Evolutionary conservation across 768 basidiomycete species (phyloP), one percentile per base, ranked within the genome.

Genomic region (Pholiota microspora): DNA sequence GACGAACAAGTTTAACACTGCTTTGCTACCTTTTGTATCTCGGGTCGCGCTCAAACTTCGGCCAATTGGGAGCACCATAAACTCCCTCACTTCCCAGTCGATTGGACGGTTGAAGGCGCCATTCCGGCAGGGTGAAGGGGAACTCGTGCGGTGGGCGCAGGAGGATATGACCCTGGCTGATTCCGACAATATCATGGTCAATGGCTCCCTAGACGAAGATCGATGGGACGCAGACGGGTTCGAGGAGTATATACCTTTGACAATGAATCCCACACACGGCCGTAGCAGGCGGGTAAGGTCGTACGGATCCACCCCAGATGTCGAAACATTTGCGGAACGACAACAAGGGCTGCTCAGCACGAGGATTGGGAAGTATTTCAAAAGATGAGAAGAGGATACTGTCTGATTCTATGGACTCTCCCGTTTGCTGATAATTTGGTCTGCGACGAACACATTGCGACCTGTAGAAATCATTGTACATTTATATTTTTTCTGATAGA

Each of bases 211-310:
- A 12, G 56, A 53, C 7, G 69, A 62, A 23, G 67, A 70, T 24
- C 59, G 64, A 4, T 71, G 68, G 67, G 60, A 66, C 16, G 64
- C 59, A 12, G 63, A 61, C 13, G 71, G 63, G 5, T 27, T 64
- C 47, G 72, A 73, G 36, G 78, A 80, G 59, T 73, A 75, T 50
- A 79, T 80, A 51, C 78, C 78, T 12, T 62, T 81, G 18, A 75
- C 74, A 49, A 64, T 69, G 2, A 72, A 73, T 54, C 58, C 67
- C 8, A 61, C 59, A 31, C 54, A 59, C 34, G 64, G 66, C 4
- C 54, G 38, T 8, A 45, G 59, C 13, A 34, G 55, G 38, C 49
- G 32, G 12, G 49, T 65, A 15, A 54, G 60, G 51, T 65, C 67
- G 1, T 68, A 68, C 46, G 67, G 67, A 12, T 34, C 67, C 2